Conservation (phyloP, 495 filamentous ascomycete genomes). For the Terfezia claveryi region DNA sequence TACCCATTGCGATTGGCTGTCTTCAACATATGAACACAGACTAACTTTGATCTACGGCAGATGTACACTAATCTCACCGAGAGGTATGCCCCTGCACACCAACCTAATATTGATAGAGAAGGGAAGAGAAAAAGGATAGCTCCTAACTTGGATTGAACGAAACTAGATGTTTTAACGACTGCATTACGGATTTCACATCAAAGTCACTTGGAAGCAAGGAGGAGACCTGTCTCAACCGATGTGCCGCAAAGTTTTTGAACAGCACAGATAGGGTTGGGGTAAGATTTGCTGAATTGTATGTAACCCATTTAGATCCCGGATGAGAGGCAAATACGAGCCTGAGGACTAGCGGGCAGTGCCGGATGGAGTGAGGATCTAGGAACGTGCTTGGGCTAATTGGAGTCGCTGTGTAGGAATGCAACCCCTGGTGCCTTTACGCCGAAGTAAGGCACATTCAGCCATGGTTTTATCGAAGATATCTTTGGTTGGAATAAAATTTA, state of each 20-base stretch:
- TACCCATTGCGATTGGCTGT: not conserved
- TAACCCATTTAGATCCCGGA: no score
- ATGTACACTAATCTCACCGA: constrained; percentile 94
- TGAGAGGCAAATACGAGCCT: no score
- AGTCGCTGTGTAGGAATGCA: no score
- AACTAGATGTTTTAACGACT: constrained; percentile 73
- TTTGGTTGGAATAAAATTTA: no score
- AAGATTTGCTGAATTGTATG: constrained; percentile 53
- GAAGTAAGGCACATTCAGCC: no score
- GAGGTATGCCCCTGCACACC: constrained; percentile 11
- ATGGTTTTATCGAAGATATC: no score
- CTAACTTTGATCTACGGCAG: constrained; percentile 24
- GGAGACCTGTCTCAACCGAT: constrained; percentile 73
- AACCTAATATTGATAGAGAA: not conserved
- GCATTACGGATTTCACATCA: constrained; percentile 94
- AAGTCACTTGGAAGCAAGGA: constrained; percentile 74
- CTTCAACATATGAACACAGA: not conserved
- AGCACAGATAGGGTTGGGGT: constrained; percentile 64
- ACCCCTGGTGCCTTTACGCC: no score
- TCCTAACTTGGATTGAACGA: not conserved
- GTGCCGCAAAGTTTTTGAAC: constrained; percentile 88
- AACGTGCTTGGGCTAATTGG: no score
- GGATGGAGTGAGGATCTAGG: no score
- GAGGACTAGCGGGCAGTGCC: no score
- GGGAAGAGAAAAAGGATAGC: not conserved